A percentile compares a stretch with the other conserved stretches of the same genome.
phyloP scores from a whole-genome alignment of 164 flowering plant species.

The Kingdonia uniflora region DNA sequence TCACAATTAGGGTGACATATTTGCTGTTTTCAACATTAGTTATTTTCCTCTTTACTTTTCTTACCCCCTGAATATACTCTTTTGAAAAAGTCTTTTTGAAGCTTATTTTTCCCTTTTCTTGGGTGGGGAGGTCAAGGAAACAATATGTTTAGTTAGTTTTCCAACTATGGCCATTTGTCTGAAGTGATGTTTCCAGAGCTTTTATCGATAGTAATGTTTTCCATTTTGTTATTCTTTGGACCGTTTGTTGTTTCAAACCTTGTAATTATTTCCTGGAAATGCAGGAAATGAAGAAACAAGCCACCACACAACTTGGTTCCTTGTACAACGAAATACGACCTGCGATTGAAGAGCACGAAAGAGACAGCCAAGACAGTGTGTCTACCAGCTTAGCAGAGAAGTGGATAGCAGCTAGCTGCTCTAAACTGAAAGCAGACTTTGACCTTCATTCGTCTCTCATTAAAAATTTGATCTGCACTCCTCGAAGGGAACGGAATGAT shows the following conservation, averaged over 20 bases:
- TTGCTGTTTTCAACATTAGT: too few relatives aligned
- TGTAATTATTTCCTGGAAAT: background rate
- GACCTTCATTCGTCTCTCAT: slow-evolving; percentile 51
- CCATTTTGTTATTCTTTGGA: background rate
- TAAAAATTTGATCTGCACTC: slow-evolving; percentile 40
- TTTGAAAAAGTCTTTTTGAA: background rate
- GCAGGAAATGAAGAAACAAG: slow-evolving; percentile 59
- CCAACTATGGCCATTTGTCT: too few relatives aligned
- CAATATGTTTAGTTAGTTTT: too few relatives aligned
- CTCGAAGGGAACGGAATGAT: slow-evolving; percentile 11
- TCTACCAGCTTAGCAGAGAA: slow-evolving; percentile 73
- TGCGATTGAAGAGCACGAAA: slow-evolving; percentile 79
- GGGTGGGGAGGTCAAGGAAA: too few relatives aligned
- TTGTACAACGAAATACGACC: slow-evolving; percentile 78
- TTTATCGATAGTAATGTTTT: background rate
- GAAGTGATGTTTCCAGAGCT: background rate
- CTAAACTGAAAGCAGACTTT: slow-evolving; percentile 68
- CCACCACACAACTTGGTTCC: slow-evolving; percentile 36
- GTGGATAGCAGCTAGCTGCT: slow-evolving; percentile 79
- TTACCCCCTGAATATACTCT: too few relatives aligned
- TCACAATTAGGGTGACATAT: background rate
- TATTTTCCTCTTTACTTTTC: too few relatives aligned
- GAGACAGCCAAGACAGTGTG: slow-evolving; percentile 78
- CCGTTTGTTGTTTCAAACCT: background rate
- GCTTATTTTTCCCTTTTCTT: too few relatives aligned